Evolutionary conservation across 176 grass and related monocot genomes (phyloP), one percentile per base, ranked within the genome.

Genomic region (Carex littledalei): DNA sequence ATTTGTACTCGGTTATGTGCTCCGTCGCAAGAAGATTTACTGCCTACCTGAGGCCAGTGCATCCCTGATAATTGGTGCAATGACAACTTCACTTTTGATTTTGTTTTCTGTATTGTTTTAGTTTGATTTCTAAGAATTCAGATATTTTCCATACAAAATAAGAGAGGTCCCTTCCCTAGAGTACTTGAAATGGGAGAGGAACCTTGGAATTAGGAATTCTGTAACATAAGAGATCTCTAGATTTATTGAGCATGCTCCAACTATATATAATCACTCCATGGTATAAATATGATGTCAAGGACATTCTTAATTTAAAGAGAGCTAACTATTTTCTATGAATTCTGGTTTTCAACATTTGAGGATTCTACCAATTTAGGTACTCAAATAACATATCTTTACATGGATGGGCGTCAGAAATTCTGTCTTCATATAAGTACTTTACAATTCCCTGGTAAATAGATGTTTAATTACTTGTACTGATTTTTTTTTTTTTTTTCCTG

Each of bases 11-110:
- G 90, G 94, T 1, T 92, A 97, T 29, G 81, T 94, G 61, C 94
- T 94, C 34, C 94, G 92, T 74, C 94, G 94, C 59, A 90, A 90
- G 81, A 97, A 89, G 90, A 86, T 97, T 80, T 94, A 97, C 88
- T 97, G 92, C 87, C 81, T 97, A 50, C 94, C 94, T 1, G 92
- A 97, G 87, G 94, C 94, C 87, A 94, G 94, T 67, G 94, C 90
- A 10, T 97, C 94, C 13, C 94, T 97, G 62, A 89, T 97, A 67
- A 97, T 97, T 17, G 92, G 92, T 97, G 85, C 31, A 5, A 52
- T 26, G 12, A 49, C 63, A 2, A 45, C 16, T 82, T 49, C 3
- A 7, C 14, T 26, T 67, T 76, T 41, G 1, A 22, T 81, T 65
- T 64, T 65, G 15, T 20, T 60, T 0, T 37, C 26, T 61, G 4